Conservation (phyloP, 1,139 yeast genomes). For the Yamadazyma songkhlaensis region DNA sequence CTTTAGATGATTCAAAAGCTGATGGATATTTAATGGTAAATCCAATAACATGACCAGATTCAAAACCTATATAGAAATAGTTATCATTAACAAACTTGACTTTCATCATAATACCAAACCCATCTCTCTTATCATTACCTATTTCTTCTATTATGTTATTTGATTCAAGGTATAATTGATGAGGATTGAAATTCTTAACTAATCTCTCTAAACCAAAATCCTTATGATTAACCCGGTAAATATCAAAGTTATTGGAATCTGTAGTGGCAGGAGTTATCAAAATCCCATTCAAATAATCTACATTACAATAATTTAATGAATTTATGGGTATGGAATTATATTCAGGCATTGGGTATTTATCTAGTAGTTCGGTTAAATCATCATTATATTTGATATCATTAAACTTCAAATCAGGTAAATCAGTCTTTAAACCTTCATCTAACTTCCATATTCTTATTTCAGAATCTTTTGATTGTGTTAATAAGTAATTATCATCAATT, state of each 20-base stretch:
- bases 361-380: conserved; percentile 9
- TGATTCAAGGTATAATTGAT: conserved; percentile 13
- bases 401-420: conserved; percentile 11
- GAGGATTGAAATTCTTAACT: conserved; percentile 25
- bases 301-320: conserved; percentile 55
- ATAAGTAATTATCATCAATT: conserved; percentile 27
- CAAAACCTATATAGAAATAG: conserved; percentile 49
- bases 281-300: conserved; percentile 24
- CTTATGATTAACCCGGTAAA: conserved; percentile 35
- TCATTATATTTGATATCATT: conserved; percentile 13
- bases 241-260: conserved; percentile 52
- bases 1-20: conserved; percentile 12
- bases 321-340: conserved; percentile 49
- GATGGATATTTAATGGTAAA: conserved; percentile 13
- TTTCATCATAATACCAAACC: conserved; percentile 58
- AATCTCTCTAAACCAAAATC: conserved; percentile 23
- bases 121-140: conserved; percentile 22
- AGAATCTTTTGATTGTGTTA: conserved; percentile 59
- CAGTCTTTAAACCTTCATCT: conserved; percentile 1
- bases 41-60: conserved; percentile 52
- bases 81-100: conserved; percentile 28
- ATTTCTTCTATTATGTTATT: conserved; percentile 10
- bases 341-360: conserved; percentile 17
- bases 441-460: conserved; percentile 48
- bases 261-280: conserved; percentile 52